These are phyloP conservation scores for Kwoniella shivajii DNA, from an alignment of 1,284 basidiomycete species.

Conservation along the genomic window DNA sequence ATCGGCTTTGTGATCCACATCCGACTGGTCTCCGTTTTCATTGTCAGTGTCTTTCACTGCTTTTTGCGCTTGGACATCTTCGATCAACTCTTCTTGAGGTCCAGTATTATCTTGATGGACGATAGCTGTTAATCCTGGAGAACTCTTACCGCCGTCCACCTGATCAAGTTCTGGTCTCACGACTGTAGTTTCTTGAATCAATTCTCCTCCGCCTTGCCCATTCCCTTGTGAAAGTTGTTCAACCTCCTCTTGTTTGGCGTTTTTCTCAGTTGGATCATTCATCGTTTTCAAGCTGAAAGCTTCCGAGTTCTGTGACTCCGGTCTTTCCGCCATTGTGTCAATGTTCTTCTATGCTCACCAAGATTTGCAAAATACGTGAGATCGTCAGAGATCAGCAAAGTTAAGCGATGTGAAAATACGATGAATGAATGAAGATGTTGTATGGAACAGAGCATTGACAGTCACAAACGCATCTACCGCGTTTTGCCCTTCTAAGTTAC, in stretches of 20 bases:
- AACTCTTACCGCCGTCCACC: background rate
- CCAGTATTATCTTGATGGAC: no score
- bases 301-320: constrained; percentile 6
- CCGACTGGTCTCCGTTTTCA: background rate
- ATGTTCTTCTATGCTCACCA: no score
- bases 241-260: background rate
- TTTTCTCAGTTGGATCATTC: background rate
- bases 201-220: background rate
- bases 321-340: background rate
- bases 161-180: background rate
- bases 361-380: no score
- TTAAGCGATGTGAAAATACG: background rate
- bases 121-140: no score
- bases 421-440: background rate
- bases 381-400: background rate
- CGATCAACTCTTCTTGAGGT: background rate
- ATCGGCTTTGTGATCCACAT: background rate
- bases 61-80: background rate
- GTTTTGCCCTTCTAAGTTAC: background rate
- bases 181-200: background rate
- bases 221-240: background rate
- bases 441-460: background rate
- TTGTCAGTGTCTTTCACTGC: background rate
- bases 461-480: background rate
- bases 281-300: constrained; percentile 11